Conservation (phyloP, 495 filamentous ascomycete genomes). For the Penicillium lividum region DNA sequence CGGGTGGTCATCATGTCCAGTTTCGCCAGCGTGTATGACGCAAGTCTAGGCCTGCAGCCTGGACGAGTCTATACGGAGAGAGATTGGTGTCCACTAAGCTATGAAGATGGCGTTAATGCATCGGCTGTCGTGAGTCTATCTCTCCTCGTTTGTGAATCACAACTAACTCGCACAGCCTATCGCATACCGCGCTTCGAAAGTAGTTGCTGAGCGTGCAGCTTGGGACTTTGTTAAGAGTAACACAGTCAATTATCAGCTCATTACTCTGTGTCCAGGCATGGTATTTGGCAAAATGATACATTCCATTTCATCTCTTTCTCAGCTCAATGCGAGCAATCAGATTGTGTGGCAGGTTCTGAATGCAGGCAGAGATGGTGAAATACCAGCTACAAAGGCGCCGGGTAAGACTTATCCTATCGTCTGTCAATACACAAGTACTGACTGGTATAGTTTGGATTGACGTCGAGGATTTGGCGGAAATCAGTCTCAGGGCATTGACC, state of each 20-base stretch:
- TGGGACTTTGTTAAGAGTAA: slow-evolving; percentile 34
- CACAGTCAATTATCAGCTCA: slow-evolving; percentile 23
- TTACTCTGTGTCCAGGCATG: slow-evolving; percentile 31
- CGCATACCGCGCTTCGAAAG: slow-evolving; percentile 40
- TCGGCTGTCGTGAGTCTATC: slow-evolving; percentile 20
- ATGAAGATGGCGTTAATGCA: slow-evolving; percentile 36
- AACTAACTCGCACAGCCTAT: slow-evolving; percentile 18
- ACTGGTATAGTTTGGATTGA: slow-evolving; percentile 27
- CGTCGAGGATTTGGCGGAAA: slow-evolving; percentile 37
- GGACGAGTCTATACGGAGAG: slow-evolving; percentile 30
- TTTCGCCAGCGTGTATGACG: slow-evolving; percentile 38
- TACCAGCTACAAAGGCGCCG: slow-evolving; percentile 26
- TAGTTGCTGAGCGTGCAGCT: slow-evolving; percentile 33
- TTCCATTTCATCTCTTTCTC: slow-evolving; percentile 21
- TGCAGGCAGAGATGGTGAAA: slow-evolving; percentile 17
- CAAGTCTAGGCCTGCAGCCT: slow-evolving; percentile 25
- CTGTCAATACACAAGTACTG: neutral
- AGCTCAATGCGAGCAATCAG: slow-evolving; percentile 31
- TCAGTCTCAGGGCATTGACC: slow-evolving; percentile 31
- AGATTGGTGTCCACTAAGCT: slow-evolving; percentile 39
- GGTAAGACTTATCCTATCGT: slow-evolving; percentile 11
- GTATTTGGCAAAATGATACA: slow-evolving; percentile 35
- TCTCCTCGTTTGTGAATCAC: neutral
- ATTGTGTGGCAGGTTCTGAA: slow-evolving; percentile 32
- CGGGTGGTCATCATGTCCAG: slow-evolving; percentile 36